Base-by-base conservation (phyloP, 345 rosid genomes). In the Capsella bursapastoris region DNA sequence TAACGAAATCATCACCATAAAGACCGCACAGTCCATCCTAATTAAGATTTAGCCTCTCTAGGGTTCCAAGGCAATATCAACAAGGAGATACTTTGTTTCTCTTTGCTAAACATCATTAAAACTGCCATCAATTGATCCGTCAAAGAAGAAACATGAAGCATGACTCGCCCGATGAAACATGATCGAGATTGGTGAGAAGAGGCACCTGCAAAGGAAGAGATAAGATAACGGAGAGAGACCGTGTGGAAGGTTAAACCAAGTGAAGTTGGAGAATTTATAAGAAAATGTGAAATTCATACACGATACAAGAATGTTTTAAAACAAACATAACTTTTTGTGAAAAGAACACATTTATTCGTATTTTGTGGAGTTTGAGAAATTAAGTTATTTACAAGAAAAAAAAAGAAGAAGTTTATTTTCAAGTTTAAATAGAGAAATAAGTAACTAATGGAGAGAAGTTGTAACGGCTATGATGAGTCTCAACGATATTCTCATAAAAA, bases 41-140 rank as follows among this genome's bases (percentile, higher is more conserved):
- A 52, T 34, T n/a, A 52, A 25, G 57, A 32, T 52, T 52, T 52
- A 52, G 57, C 57, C 57, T 52, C 57, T 25, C 57, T 52, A 52
- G 57, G n/a, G 7, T 25, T 32, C 5, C 57, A 7, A 25, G 3
- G 13, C 32, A 32, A 25, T 12, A 25, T 25, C 32, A 52, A 3
- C 32, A 52, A 52, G 0, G 57, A 52, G 27, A 52, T 32, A 6
- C 57, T 52, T 32, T 52, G 57, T 25, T 52, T 25, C 7, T 52
- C 57, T 52, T n/a, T 52, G 32, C n/a, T 10, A 52, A 52, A 25
- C 57, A 27, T 9, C 57, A 52, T 11, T 25, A 52, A 25, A 52
- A 25, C 57, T 28, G 32, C 57, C n/a, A 53, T 28, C 1, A 28
- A 13, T 3, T 53, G 58, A 28, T 9, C 58, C 9, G 8, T 29